Evolutionary conservation across 805 yeast species (phyloP), one percentile per base, ranked within the genome.

Genomic region (Ogataea polymorpha): DNA sequence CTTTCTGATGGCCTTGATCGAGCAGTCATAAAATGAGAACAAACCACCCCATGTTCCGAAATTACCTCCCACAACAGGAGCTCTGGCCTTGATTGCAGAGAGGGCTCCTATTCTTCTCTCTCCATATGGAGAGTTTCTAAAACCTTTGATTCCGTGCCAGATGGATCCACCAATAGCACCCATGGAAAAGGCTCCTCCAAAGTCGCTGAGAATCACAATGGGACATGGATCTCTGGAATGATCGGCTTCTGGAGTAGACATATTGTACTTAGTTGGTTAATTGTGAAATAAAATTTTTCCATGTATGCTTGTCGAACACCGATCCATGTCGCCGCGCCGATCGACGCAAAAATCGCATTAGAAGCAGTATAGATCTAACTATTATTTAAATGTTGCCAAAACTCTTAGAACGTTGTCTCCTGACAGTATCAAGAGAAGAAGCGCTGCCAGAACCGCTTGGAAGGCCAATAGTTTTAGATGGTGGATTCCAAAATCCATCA

Each of bases 141-240:
- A 93, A 37, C 99, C 99, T 66, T 93, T 93, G 61, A 93, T 84
- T 62, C 98, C 97, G 72, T 93, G 98, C 99, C 99, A 93, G 49
- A 93, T 82, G 56, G 91, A 82, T 52, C 99, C 99, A 72, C 99
- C 99, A 59, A 93, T 86, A 55, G 80, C 96, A 70, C 99, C 99
- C 98, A 93, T 91, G 59, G 98, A 82, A 60, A 90, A 93, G 43
- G 99, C 98, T 65, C 97, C 98, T 62, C 99, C 99, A 58, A 93
- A 93, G 72, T 93, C 99, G 68, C 83, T 91, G 52, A 93, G 71
- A 53, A 93, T 88, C 44, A 93, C 97, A 53, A 91, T 77, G 42
- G 99, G 99, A 71, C 99, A 93, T 56, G 99, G 99, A 65, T 93
- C 99, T 79, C 98, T 86, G 32, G 96, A 80, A 68, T 93, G 98